A percentile compares a stretch with the other conserved stretches of the same genome.
These are phyloP conservation scores for Candida schatavii DNA, from an alignment of 805 yeast genomes.

Conservation along the genomic window DNA sequence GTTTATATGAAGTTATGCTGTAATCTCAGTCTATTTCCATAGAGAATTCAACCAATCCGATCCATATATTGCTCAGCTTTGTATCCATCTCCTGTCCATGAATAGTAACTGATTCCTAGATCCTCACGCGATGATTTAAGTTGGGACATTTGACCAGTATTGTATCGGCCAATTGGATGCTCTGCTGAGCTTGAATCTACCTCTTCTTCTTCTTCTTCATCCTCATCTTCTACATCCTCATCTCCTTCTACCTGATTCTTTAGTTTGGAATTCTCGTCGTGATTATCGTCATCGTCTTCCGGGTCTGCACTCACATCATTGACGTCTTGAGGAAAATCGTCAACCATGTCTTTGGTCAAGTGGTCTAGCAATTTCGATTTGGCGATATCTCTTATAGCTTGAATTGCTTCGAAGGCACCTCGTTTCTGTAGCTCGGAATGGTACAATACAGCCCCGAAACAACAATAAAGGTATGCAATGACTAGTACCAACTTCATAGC, in stretches of 20 bases:
- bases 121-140: background rate
- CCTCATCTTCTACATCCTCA: background rate
- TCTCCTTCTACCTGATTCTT: background rate
- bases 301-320: too few relatives aligned
- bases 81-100: too few relatives aligned
- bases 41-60: background rate
- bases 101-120: background rate
- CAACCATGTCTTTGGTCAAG: background rate
- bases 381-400: background rate
- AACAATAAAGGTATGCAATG: too few relatives aligned
- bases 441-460: background rate
- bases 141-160: background rate
- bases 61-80: background rate
- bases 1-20: too few relatives aligned
- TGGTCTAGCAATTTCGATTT: background rate
- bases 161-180: background rate
- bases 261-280: background rate
- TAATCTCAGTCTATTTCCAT: background rate
- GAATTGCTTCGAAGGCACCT: background rate
- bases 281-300: background rate
- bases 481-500: too few relatives aligned
- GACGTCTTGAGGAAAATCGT: too few relatives aligned
- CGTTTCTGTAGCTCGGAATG: background rate
- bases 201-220: slow-evolving; percentile 3
- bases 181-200: background rate